phyloP scores from a whole-genome alignment of 2,329 filamentous ascomycete genomes.

The Nemania abortiva region DNA sequence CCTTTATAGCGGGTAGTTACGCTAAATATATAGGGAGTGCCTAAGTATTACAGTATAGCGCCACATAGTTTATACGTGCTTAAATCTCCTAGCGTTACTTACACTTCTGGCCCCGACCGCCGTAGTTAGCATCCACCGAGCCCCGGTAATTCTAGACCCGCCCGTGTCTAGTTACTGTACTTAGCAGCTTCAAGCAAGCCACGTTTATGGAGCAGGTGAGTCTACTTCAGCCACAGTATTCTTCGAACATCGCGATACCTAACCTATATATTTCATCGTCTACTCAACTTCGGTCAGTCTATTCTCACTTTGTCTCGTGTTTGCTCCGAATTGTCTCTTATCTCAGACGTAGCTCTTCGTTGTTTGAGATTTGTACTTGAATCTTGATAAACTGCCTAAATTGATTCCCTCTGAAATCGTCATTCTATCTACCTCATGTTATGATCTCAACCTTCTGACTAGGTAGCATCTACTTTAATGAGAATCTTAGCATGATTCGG shows the following conservation, averaged over 20 bases:
- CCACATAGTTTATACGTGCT: too few species aligned
- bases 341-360: not conserved
- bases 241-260: not conserved
- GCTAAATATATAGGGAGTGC: too few species aligned
- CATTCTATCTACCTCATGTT: not conserved
- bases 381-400: not conserved
- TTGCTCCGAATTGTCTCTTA: not conserved
- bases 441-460: too few species aligned
- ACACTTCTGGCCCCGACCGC: too few species aligned
- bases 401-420: not conserved
- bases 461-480: too few species aligned
- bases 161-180: not conserved
- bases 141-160: not conserved
- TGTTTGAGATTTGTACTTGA: not conserved
- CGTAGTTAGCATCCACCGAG: not conserved
- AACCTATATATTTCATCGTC: not conserved
- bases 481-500: too few species aligned
- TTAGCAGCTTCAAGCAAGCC: not conserved
- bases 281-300: not conserved
- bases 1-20: too few species aligned
- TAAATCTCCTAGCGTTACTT: too few species aligned
- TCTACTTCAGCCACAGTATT: slow-evolving; percentile 6
- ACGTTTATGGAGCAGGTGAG: not conserved
- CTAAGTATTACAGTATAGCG: too few species aligned
- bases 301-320: not conserved